Conservation (phyloP, 2,329 filamentous ascomycete genomes). For the Magnaporthales sp. region DNA sequence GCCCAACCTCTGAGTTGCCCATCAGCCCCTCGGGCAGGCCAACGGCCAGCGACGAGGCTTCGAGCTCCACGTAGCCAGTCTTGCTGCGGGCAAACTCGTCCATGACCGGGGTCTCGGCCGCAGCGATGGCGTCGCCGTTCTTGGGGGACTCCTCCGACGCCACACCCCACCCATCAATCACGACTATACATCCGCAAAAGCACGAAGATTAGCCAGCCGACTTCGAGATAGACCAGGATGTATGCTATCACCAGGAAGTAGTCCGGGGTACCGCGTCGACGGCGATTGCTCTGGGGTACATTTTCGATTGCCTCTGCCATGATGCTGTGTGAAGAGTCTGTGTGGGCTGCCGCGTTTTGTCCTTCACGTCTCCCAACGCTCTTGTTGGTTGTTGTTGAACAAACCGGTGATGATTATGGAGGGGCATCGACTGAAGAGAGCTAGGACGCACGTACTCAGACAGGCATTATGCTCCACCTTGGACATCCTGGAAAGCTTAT, state of each 20-base stretch:
- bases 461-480: constrained; percentile 52
- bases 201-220: constrained; percentile 51
- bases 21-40: constrained; percentile 94
- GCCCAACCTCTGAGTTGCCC: constrained; percentile 98
- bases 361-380: not conserved
- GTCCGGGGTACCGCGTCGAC: constrained; percentile 15
- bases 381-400: not conserved
- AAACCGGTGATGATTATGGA: constrained; percentile 8
- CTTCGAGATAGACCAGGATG: constrained; percentile 45
- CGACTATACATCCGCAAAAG: constrained; percentile 57
- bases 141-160: constrained; percentile 71
- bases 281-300: not conserved
- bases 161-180: constrained; percentile 98
- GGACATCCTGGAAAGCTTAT: constrained; percentile 31
- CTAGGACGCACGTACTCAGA: constrained; percentile 42
- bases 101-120: constrained; percentile 90
- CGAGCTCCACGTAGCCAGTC: constrained; percentile 84
- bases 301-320: not conserved
- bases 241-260: constrained; percentile 39
- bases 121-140: constrained; percentile 90
- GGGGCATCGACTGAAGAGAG: constrained; percentile 13
- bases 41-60: constrained; percentile 91
- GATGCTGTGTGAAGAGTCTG: not conserved
- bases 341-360: not conserved
- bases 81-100: constrained; percentile 76